Evolutionary conservation across 1,284 basidiomycete species (phyloP).

Genomic region (Ustilago cynodontis): DNA sequence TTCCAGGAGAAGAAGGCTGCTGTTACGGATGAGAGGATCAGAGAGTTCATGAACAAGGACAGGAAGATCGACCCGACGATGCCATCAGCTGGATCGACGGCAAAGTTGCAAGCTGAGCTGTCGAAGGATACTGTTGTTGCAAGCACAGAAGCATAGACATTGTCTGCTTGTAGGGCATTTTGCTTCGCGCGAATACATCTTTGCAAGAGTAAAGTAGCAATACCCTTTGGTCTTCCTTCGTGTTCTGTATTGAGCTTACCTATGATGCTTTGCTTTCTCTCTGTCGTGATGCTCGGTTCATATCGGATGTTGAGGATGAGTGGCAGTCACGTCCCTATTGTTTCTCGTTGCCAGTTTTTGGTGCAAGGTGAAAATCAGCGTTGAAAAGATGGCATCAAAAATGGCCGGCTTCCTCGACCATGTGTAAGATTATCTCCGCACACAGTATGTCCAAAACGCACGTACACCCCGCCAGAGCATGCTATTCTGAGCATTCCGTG

Average conservation of each 20-base stretch:
- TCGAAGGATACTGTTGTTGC: slow-evolving; percentile 40
- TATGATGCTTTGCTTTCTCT: no score
- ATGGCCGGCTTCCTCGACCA: no score
- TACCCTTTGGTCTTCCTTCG: background rate
- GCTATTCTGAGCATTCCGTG: background rate
- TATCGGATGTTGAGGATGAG: no score
- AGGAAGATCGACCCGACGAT: slow-evolving; percentile 77
- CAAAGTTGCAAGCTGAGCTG: slow-evolving; percentile 38
- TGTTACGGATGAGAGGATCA: slow-evolving; percentile 83
- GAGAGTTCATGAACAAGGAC: slow-evolving; percentile 84
- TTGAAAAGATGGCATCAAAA: slow-evolving; percentile 1
- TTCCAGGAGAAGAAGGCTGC: slow-evolving; percentile 90
- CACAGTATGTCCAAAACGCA: no score
- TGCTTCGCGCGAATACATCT: background rate
- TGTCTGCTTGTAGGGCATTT: background rate
- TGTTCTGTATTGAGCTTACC: no score
- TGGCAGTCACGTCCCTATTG: no score
- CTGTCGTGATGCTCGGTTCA: no score
- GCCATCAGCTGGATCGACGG: slow-evolving; percentile 53
- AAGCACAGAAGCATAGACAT: slow-evolving; percentile 20
- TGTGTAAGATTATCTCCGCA: no score
- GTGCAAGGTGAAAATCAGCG: background rate
- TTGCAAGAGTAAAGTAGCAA: background rate
- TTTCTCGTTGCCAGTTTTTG: no score
- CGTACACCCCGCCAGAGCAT: background rate